Conservation (phyloP, 192 early-diverging fungal genomes). For the Rhizoclosmatium globosum region DNA sequence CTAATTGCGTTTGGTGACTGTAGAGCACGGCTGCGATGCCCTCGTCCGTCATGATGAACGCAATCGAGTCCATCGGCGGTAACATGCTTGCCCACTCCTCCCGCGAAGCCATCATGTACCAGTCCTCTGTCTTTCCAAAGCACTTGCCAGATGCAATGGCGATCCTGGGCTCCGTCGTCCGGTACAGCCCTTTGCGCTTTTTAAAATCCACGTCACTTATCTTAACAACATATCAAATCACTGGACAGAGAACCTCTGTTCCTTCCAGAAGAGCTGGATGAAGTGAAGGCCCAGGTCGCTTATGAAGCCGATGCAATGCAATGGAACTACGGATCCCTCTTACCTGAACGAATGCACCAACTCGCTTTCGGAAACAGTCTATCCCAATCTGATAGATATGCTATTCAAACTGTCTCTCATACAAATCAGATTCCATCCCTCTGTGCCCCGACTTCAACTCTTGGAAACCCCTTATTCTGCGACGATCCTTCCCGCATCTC, state of each 20-base stretch:
- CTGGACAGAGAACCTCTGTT: conserved; percentile 61
- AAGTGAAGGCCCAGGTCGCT: conserved; percentile 75
- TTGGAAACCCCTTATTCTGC: conserved; percentile 85
- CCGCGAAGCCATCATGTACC: conserved; percentile 96
- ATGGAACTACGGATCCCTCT: conserved; percentile 82
- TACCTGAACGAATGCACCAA: conserved; percentile 89
- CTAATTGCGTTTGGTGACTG: neutral
- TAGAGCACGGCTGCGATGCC: conserved; percentile 75
- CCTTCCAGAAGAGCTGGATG: conserved; percentile 79
- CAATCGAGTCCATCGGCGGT: conserved; percentile 87
- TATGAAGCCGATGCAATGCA: conserved; percentile 92
- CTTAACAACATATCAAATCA: neutral
- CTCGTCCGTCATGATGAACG: conserved; percentile 73
- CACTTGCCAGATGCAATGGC: conserved; percentile 77
- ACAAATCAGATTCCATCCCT: conserved; percentile 14
- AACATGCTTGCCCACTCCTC: conserved; percentile 89
- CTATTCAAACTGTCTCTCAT: conserved; percentile 26
- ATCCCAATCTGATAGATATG: neutral
- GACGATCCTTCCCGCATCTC: conserved; percentile 67
- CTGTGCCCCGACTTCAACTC: conserved; percentile 66
- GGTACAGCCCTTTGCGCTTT: conserved; percentile 44
- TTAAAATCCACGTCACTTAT: conserved; percentile 7
- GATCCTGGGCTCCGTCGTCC: conserved; percentile 83
- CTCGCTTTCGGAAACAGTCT: conserved; percentile 67
- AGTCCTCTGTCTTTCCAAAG: conserved; percentile 87